phyloP scores from a whole-genome alignment of 2,329 filamentous ascomycete genomes.

The Cryphonectria japonica region DNA sequence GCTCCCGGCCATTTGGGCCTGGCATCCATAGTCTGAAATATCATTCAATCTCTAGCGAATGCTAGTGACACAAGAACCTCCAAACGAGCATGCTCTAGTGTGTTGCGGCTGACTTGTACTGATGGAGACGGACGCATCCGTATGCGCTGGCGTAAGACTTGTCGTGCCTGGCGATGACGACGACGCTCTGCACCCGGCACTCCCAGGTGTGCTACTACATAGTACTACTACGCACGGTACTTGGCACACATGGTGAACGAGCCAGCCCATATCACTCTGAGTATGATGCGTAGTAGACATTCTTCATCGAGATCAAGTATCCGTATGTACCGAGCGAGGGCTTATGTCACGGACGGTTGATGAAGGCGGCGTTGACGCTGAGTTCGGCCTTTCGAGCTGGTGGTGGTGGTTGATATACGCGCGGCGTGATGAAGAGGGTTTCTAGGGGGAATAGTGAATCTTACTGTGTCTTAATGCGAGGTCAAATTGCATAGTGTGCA shows the following conservation, averaged over 20 bases:
- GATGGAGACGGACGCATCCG: not conserved
- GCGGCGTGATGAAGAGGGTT: not conserved
- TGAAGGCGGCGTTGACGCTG: not conserved
- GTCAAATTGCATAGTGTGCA: no score
- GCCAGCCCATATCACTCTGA: not conserved
- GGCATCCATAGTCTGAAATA: not conserved
- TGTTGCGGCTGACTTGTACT: not conserved
- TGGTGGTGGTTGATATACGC: not conserved
- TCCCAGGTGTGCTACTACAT: not conserved
- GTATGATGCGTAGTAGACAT: not conserved
- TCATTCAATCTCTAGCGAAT: not conserved
- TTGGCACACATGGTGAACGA: not conserved
- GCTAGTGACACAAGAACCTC: not conserved
- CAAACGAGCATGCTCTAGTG: not conserved
- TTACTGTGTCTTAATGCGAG: not conserved
- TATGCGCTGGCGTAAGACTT: not conserved
- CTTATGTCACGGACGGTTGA: not conserved
- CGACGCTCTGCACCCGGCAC: not conserved
- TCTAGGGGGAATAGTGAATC: no score
- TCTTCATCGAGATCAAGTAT: not conserved
- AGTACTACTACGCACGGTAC: not conserved
- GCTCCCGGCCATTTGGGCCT: not conserved
- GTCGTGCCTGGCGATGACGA: conserved; percentile 2
- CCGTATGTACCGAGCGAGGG: not conserved
- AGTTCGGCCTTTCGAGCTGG: not conserved